phyloP scores from a whole-genome alignment of 192 early-diverging fungal species.

The Backusella liffmaniae region DNA sequence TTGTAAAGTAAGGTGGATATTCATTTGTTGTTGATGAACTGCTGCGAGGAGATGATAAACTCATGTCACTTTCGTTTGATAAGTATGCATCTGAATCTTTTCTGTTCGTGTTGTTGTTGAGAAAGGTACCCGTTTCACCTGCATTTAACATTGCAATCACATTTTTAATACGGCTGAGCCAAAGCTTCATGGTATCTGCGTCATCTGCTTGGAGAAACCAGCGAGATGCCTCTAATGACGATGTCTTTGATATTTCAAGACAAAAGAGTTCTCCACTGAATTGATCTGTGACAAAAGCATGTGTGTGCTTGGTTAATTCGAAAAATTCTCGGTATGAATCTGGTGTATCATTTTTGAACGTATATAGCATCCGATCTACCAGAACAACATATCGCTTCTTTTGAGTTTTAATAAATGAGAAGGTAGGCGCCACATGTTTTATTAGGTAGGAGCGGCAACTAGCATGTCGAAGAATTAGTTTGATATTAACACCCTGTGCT shows the following conservation, averaged over 20 bases:
- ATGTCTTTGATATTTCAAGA: neutral
- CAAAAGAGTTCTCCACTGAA: slow-evolving; percentile 2
- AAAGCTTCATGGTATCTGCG: slow-evolving; percentile 14
- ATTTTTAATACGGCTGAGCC: slow-evolving; percentile 21
- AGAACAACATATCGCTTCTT: slow-evolving; percentile 26
- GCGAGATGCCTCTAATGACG: neutral
- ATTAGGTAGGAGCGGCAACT: slow-evolving; percentile 16
- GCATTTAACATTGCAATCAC: slow-evolving; percentile 12
- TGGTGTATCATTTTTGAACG: slow-evolving; percentile 21
- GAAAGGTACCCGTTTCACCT: neutral
- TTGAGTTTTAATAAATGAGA: slow-evolving; percentile 19
- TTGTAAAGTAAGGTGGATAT: neutral
- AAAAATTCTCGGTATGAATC: slow-evolving; percentile 23
- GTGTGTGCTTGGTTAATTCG: slow-evolving; percentile 15
- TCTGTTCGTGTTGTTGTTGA: neutral
- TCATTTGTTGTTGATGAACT: neutral
- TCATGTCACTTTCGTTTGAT: neutral
- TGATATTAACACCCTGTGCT: neutral
- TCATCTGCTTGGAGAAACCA: slow-evolving; percentile 31
- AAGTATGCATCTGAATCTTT: neutral
- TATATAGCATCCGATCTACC: slow-evolving; percentile 20
- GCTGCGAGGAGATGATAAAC: neutral
- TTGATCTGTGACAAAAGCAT: slow-evolving; percentile 30
- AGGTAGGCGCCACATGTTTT: slow-evolving; percentile 22
- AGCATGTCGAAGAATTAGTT: neutral